Percentiles rank a stretch among this genome's conserved stretches.
Evolutionary conservation across 2,329 filamentous ascomycete species (phyloP).

Genomic region (Dothistroma pini): DNA sequence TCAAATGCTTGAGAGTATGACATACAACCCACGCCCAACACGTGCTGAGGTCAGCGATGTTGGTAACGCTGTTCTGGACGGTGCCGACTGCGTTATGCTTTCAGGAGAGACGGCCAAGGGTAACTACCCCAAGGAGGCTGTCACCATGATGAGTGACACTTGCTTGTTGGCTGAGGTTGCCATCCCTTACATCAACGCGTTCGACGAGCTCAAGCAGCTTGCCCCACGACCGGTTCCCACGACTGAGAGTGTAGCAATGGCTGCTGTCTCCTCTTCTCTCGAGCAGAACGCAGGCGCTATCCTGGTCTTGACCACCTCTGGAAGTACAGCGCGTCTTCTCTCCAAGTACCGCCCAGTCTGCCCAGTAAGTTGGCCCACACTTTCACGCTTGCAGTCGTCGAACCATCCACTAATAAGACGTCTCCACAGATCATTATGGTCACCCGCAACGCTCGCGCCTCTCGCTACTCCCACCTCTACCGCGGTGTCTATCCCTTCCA

Average conservation of each 20-base stretch:
- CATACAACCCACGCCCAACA: slow-evolving; percentile 97
- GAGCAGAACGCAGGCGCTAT: slow-evolving; percentile 97
- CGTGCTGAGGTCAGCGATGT: slow-evolving; percentile 98
- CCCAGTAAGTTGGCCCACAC: slow-evolving; percentile 48
- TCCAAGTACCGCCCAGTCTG: slow-evolving; percentile 99
- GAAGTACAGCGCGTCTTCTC: slow-evolving; percentile 87
- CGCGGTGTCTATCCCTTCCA: slow-evolving; percentile 97
- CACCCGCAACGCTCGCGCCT: slow-evolving; percentile 77
- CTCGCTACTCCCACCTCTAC: slow-evolving; percentile 90
- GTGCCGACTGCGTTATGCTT: slow-evolving; percentile 99
- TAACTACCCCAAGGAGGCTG: slow-evolving; percentile 85
- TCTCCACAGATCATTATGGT: slow-evolving; percentile 80
- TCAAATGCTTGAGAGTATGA: slow-evolving; percentile 99
- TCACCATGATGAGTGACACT: slow-evolving; percentile 97
- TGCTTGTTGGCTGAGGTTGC: slow-evolving; percentile 96
- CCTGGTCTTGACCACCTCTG: slow-evolving; percentile 83
- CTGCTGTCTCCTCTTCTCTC: slow-evolving; percentile 89
- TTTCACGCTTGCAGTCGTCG: not conserved
- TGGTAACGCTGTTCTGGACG: slow-evolving; percentile 95
- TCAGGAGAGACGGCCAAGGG: slow-evolving; percentile 99
- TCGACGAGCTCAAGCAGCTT: slow-evolving; percentile 87
- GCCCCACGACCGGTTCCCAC: slow-evolving; percentile 80
- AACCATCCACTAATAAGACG: not conserved
- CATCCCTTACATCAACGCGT: slow-evolving; percentile 94
- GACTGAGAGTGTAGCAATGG: slow-evolving; percentile 93